A percentile compares a stretch with the other conserved stretches of the same genome.
Conservation (phyloP, 169 alveolate species). For the Amoebophrya sp. region DNA sequence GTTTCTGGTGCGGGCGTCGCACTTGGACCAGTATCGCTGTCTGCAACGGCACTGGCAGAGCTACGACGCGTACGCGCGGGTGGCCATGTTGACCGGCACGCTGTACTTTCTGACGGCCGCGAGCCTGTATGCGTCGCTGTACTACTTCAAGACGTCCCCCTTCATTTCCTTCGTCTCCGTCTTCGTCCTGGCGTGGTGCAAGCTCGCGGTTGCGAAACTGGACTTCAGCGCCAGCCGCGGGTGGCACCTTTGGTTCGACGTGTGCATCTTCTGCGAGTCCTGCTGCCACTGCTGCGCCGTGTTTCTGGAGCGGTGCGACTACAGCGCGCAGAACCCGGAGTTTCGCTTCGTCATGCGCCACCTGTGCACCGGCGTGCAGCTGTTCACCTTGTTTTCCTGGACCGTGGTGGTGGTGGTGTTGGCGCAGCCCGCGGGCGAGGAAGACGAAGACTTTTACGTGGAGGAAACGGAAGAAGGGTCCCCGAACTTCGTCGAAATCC, state of each 20-base stretch:
- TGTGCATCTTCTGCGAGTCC: not conserved
- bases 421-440: not conserved
- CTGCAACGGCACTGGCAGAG: not conserved
- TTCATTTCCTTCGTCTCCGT: not conserved
- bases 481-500: no score
- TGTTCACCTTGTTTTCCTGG: not conserved
- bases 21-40: not conserved
- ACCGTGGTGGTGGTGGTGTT: not conserved
- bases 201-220: not conserved
- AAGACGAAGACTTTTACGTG: not conserved
- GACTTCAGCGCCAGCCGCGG: not conserved
- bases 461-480: not conserved
- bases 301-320: not conserved
- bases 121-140: not conserved
- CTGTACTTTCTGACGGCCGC: not conserved
- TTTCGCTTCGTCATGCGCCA: not conserved
- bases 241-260: not conserved
- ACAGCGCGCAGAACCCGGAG: not conserved
- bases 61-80: not conserved
- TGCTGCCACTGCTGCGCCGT: not conserved
- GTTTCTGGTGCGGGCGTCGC: not conserved
- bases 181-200: not conserved
- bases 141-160: not conserved
- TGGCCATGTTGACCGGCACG: not conserved
- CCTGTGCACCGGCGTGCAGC: not conserved